phyloP scores from a whole-genome alignment of 108 stramenopile species.

The Pelagomonas calceolata region DNA sequence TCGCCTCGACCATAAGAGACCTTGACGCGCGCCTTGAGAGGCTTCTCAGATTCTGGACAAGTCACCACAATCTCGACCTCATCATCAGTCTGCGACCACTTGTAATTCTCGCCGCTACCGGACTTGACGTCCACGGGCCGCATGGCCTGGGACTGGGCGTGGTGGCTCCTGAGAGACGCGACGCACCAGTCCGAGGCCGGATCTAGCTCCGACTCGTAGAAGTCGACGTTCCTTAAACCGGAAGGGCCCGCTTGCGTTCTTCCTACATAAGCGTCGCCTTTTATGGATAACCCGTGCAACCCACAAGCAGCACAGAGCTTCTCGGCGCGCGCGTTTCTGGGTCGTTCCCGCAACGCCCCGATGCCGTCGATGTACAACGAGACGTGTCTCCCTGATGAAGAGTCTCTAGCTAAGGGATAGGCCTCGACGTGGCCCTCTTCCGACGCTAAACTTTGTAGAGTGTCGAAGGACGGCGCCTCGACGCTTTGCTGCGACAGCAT shows the following conservation, averaged over 20 bases:
- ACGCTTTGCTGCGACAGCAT: neutral
- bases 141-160: neutral
- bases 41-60: neutral
- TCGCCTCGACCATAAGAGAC: slow-evolving; percentile 11
- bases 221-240: neutral
- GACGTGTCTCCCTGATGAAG: neutral
- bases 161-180: neutral
- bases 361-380: neutral
- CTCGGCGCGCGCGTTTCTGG: neutral
- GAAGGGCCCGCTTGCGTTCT: neutral
- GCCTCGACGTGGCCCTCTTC: neutral
- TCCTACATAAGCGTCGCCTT: neutral
- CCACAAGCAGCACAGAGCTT: neutral
- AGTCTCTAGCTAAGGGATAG: neutral
- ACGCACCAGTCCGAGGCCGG: neutral
- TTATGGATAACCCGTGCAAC: neutral
- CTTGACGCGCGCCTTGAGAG: slow-evolving; percentile 11
- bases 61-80: neutral
- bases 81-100: neutral
- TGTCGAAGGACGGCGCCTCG: neutral
- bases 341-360: neutral
- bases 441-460: neutral
- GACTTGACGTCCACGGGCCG: neutral
- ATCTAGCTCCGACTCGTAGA: neutral
- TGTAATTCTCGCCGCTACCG: neutral